A percentile compares a stretch with the other conserved stretches of the same genome.
Conservation (phyloP, 306 rosid genomes). For the Datisca glomerata region DNA sequence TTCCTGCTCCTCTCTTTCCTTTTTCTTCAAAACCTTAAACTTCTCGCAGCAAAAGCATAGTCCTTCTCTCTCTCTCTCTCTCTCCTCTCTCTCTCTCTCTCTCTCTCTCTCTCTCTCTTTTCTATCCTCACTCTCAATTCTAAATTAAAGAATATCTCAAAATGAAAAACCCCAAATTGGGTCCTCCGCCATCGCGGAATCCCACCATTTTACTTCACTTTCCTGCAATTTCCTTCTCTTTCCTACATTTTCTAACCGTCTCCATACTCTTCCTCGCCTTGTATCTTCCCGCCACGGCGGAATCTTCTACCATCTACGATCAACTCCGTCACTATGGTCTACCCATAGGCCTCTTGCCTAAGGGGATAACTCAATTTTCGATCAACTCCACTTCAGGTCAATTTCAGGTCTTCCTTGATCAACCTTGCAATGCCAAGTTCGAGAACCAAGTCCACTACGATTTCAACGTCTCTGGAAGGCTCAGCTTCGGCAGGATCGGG, state of each 20-base stretch:
- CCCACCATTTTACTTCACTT: not conserved
- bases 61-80: not conserved
- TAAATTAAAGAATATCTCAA: not conserved
- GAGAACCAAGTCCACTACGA: constrained; percentile 83
- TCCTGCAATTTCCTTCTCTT: constrained; percentile 4
- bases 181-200: not conserved
- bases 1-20: too few relatives aligned
- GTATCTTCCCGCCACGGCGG: constrained; percentile 6
- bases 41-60: too few relatives aligned
- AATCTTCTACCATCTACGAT: constrained; percentile 46
- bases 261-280: constrained; percentile 4
- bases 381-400: constrained; percentile 26
- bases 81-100: not conserved
- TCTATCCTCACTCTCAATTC: not conserved
- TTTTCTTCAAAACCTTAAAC: too few relatives aligned
- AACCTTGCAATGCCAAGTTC: constrained; percentile 78
- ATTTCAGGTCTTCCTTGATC: constrained; percentile 41
- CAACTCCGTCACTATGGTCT: constrained; percentile 52
- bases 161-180: constrained; percentile 10
- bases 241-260: not conserved
- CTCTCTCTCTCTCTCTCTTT: not conserved
- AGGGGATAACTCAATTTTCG: constrained; percentile 40
- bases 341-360: constrained; percentile 77
- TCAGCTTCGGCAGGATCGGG: constrained; percentile 47
- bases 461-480: constrained; percentile 45